Evolutionary conservation across 2,329 filamentous ascomycete species (phyloP).

Genomic region (Pseudocercospora fuligena): DNA sequence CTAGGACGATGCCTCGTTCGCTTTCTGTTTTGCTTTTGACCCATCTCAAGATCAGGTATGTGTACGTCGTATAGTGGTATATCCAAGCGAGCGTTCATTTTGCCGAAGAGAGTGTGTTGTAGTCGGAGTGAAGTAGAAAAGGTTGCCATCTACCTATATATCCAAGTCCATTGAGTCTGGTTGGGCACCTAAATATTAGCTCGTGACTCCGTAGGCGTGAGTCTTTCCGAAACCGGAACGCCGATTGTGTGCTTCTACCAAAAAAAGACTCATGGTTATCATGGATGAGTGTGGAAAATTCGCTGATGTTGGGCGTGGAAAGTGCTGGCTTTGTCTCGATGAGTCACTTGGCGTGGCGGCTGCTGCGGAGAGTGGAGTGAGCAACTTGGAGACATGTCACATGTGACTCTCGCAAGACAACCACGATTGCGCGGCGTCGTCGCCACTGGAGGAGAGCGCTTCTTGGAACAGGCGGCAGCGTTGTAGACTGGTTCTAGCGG

Average conservation of each 20-base stretch:
- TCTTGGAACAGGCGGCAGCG: background rate
- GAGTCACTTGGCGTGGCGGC: conserved; percentile 10
- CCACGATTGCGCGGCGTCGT: conserved; percentile 4
- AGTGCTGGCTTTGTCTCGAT: conserved; percentile 2
- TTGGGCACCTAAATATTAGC: conserved; percentile 4
- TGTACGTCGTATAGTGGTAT: background rate
- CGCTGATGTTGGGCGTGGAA: conserved; percentile 1
- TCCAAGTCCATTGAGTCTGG: background rate
- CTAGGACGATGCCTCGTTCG: conserved; percentile 27
- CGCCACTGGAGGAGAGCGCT: conserved; percentile 14
- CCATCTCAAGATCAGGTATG: conserved; percentile 13
- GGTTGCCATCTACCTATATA: conserved; percentile 9
- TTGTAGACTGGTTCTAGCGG: conserved; percentile 2
- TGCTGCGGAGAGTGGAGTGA: conserved; percentile 7
- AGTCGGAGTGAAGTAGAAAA: background rate
- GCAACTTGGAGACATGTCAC: background rate
- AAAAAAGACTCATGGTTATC: background rate
- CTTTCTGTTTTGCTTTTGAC: conserved; percentile 29
- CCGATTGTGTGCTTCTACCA: conserved; percentile 1
- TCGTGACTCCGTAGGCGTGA: conserved; percentile 12
- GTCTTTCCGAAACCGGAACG: conserved; percentile 9
- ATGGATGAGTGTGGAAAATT: conserved; percentile 3
- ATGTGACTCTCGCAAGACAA: conserved; percentile 12
- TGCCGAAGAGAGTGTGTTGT: conserved; percentile 8
- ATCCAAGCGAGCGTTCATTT: conserved; percentile 22